Evolutionary conservation across 2,329 filamentous ascomycete species (phyloP), one percentile per base, ranked within the genome.

Genomic region (Juglanconis juglandina): DNA sequence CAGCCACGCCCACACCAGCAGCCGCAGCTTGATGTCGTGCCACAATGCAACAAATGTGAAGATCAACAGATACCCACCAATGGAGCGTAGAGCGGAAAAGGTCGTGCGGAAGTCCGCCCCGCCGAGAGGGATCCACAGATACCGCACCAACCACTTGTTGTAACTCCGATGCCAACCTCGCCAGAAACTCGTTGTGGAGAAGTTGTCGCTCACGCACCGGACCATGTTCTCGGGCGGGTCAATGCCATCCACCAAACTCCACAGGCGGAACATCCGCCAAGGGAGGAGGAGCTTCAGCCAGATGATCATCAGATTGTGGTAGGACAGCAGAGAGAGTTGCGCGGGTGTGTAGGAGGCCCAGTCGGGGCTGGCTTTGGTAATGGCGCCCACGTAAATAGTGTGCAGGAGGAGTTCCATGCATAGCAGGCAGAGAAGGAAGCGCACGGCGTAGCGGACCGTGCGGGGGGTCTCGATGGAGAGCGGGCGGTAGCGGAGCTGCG

Each of bases 181-280:
- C 95, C 95, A 99, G 77, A 99, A 99, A 24, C 88, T 87, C 46
- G 93, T 82, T 0, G 92, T 89, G 65, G 89, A 93, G 78, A 93
- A 97, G 74, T 98, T 98, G 78, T 99, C 87, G 70, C 88, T 93
- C 76, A 97, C 92, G 75, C 96, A 99, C 67, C 95, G 90, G 58
- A 97, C 85, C 92, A 99, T 97, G 77, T 99, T 99, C 77, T 99
- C 95, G 0, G 95, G 94, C 0, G 95, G 92, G 70, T 99, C 95
- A 67, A 99, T 86, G 63, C 91, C 91, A 72, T 99, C 95, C 14
- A 93, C 72, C 4, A 99, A 83, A 0, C 91, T 83, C 95, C 95
- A 99, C n/a, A 99, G 86, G 4, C 96, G 90, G 84, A 98, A 98
- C 73, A 98, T 89, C n/a, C 95, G 90, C 93, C 94, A 99, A 1